Conservation (phyloP, 2,329 filamentous ascomycete species). For the Aureobasidium zeae region DNA sequence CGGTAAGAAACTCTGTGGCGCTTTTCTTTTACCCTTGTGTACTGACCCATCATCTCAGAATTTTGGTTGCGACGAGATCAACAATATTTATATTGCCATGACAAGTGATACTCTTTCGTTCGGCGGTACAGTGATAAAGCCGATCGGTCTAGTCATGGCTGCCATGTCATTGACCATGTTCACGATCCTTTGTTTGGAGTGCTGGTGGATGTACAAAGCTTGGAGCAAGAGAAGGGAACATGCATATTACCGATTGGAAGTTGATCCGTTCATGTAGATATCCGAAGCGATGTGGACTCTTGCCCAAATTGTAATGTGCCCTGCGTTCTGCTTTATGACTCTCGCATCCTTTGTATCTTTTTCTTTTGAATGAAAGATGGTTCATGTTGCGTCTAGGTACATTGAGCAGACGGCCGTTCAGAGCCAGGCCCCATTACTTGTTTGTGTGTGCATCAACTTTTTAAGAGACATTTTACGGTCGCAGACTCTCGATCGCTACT, state of each 20-base stretch:
- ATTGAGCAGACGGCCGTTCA: no score
- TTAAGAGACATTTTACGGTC: no score
- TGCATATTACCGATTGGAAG: slow-evolving; percentile 9
- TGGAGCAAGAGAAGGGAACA: slow-evolving; percentile 10
- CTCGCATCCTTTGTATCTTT: no score
- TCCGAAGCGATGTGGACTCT: no score
- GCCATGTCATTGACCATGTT: slow-evolving; percentile 11
- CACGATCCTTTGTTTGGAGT: slow-evolving; percentile 1
- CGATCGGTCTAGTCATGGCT: slow-evolving; percentile 7
- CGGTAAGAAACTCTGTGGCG: not conserved
- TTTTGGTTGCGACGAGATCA: slow-evolving; percentile 9
- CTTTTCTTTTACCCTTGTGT: not conserved
- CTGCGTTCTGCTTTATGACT: no score
- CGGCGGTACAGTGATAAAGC: not conserved
- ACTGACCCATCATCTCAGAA: not conserved
- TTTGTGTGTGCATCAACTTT: no score
- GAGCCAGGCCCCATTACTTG: no score
- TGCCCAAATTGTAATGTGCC: no score
- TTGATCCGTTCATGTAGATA: no score
- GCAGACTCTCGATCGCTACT: not conserved
- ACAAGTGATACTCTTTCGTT: not conserved
- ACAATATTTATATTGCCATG: slow-evolving; percentile 3
- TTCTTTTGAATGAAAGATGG: no score
- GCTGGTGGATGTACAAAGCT: slow-evolving; percentile 1
- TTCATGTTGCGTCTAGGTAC: no score